Evolutionary conservation across 345 rosid genomes (phyloP).

Genomic region (Populus euphratica): DNA sequence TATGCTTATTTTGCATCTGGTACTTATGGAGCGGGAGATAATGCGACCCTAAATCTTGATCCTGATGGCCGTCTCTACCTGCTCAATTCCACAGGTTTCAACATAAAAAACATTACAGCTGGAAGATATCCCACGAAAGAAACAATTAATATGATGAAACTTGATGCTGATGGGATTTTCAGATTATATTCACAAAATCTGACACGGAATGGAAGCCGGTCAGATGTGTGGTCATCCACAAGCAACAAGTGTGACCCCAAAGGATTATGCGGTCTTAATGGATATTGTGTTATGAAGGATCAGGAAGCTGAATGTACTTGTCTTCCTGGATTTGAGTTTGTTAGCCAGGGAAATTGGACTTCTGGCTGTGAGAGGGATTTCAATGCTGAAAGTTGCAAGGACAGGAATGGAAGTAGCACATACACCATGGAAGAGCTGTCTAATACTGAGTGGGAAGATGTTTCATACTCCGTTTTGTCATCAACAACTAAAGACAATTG

Average conservation of each 20-base stretch:
- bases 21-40: background rate
- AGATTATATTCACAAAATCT: slow-evolving; percentile 11
- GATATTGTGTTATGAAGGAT: slow-evolving; percentile 16
- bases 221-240: background rate
- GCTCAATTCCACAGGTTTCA: background rate
- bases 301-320: background rate
- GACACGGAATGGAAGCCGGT: background rate
- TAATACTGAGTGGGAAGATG: slow-evolving; percentile 15
- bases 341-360: slow-evolving; percentile 5
- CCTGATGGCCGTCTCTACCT: slow-evolving; percentile 19
- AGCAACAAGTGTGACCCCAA: slow-evolving; percentile 9
- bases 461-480: background rate
- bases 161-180: slow-evolving; percentile 21
- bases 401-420: background rate
- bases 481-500: slow-evolving; percentile 13
- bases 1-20: slow-evolving; percentile 9
- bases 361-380: slow-evolving; percentile 27
- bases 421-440: slow-evolving; percentile 8
- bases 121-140: background rate
- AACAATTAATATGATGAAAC: background rate
- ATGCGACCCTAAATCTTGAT: slow-evolving; percentile 22
- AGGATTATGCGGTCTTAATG: slow-evolving; percentile 28
- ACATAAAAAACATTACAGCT: background rate
- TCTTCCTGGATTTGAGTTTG: slow-evolving; percentile 23
- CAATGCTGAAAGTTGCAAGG: slow-evolving; percentile 10